Evolutionary conservation across 371 early-diverging fungal species (phyloP).

Genomic region (Zychaea mexicana): DNA sequence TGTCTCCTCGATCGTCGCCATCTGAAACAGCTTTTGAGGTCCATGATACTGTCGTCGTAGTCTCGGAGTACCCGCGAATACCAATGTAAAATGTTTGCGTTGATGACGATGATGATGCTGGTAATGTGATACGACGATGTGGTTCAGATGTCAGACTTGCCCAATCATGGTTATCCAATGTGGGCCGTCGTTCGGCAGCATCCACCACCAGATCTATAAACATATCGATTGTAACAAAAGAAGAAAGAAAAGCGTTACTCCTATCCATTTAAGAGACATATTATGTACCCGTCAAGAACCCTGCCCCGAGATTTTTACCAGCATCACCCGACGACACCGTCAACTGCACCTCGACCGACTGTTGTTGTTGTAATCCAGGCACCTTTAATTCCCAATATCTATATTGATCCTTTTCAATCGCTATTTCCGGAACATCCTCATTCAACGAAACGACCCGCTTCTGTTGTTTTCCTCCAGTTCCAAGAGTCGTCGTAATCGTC

Average conservation of each 20-base stretch:
- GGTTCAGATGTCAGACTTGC: slow-evolving; percentile 29
- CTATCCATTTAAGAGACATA: background rate
- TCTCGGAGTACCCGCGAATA: slow-evolving; percentile 37
- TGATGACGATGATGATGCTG: background rate
- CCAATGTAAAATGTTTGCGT: slow-evolving; percentile 29
- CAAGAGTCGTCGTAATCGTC: background rate
- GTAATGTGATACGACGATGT: slow-evolving; percentile 23
- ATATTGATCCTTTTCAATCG: slow-evolving; percentile 22
- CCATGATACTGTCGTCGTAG: slow-evolving; percentile 21
- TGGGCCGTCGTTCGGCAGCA: slow-evolving; percentile 25
- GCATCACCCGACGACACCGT: slow-evolving; percentile 32
- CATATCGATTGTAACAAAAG: no score
- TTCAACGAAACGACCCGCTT: background rate
- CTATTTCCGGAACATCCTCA: slow-evolving; percentile 1
- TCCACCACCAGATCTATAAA: slow-evolving; percentile 38
- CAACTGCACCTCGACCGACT: slow-evolving; percentile 16
- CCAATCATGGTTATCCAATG: slow-evolving; percentile 41
- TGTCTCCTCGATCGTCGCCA: slow-evolving; percentile 2
- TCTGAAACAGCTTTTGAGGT: background rate
- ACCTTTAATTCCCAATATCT: slow-evolving; percentile 35
- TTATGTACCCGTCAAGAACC: background rate
- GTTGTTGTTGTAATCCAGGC: background rate
- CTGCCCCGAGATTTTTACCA: slow-evolving; percentile 37
- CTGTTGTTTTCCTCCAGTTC: background rate
- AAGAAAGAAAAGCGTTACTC: no score